These are phyloP conservation scores for Dioszegia hungarica DNA, from an alignment of 768 basidiomycete species.

Conservation along the genomic window DNA sequence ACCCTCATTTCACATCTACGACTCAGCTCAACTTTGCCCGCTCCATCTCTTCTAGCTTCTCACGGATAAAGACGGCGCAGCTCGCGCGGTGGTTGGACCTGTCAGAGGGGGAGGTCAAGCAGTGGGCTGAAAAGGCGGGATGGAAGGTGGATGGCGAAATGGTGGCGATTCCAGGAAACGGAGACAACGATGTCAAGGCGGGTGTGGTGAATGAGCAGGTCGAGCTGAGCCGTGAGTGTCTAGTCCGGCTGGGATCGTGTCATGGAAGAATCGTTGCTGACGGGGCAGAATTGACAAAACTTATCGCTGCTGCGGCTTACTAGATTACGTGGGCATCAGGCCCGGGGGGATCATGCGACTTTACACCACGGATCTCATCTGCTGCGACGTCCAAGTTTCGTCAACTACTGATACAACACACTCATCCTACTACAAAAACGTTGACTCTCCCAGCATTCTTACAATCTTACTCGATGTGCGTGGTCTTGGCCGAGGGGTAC, in stretches of 20 bases:
- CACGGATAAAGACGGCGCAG: slow-evolving; percentile 33
- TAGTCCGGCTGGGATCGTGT: neutral
- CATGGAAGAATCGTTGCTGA: neutral
- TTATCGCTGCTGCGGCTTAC: slow-evolving; percentile 45
- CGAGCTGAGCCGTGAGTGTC: slow-evolving; percentile 47
- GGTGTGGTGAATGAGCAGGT: slow-evolving; percentile 49
- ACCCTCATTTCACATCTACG: slow-evolving; percentile 33
- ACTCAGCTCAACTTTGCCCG: slow-evolving; percentile 41
- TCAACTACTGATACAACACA: no score
- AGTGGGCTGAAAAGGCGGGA: slow-evolving; percentile 36
- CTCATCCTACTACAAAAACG: no score
- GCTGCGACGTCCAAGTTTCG: no score
- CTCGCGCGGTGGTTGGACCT: slow-evolving; percentile 47
- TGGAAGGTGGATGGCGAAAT: slow-evolving; percentile 47
- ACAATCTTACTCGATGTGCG: no score
- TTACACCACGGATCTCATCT: no score
- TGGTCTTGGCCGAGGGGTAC: no score
- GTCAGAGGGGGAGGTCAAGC: slow-evolving; percentile 18
- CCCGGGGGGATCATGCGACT: no score
- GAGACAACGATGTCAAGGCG: slow-evolving; percentile 50
- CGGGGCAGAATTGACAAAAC: slow-evolving; percentile 46
- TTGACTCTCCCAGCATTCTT: no score
- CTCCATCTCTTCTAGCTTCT: slow-evolving; percentile 47
- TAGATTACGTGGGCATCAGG: no score
- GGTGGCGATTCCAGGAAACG: slow-evolving; percentile 44